Evolutionary conservation across 768 basidiomycete genomes (phyloP), one percentile per base, ranked within the genome.

Genomic region (Sutorius australiensis): DNA sequence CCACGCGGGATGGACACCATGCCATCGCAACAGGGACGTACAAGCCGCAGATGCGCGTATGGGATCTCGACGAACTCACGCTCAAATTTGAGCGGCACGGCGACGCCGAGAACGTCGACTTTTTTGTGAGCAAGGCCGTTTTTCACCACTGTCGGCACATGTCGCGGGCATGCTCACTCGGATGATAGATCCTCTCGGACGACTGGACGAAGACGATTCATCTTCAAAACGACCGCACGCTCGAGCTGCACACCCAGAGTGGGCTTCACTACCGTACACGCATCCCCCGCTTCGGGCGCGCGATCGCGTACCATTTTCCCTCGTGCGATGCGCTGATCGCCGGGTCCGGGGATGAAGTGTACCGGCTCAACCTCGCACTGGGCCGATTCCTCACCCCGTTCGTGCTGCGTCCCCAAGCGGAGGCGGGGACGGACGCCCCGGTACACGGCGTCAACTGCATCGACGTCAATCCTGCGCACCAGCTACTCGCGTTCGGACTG

Each of bases 141-240:
- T 31, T 31, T 40, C 46, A 37, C 31, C 14, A n/a, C 12, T 5
- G n/a, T 45, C 36, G n/a, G 33, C 43, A 14, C 37, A 12, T 19
- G 53, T n/a, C 16, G n/a, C 3, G 34, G 34, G 24, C 14, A 37
- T 32, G 38, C 53, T 57, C 48, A 56, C 38, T 12, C 37, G 27
- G 13, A 41, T 36, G 55, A 7, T 70, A 97, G 94, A 86, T 92
- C 61, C 78, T 98, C 8, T 98, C 95, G 1, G 90, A 95, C 64
- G 95, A 98, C 76, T 98, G 95, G 95, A 98, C 95, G 7, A 98
- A 98, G 68, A 87, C 91, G n/a, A 79, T 98, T 56, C 94, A 97
- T 68, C 80, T 99, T 2, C 97, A 98, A 78, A 87, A 87, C 46
- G 94, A 98, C 74, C 86, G 97, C n/a, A 90, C 91, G 5, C 70